Evolutionary conservation across 306 rosid species (phyloP).

Genomic region (Macrotyloma uniflorum): DNA sequence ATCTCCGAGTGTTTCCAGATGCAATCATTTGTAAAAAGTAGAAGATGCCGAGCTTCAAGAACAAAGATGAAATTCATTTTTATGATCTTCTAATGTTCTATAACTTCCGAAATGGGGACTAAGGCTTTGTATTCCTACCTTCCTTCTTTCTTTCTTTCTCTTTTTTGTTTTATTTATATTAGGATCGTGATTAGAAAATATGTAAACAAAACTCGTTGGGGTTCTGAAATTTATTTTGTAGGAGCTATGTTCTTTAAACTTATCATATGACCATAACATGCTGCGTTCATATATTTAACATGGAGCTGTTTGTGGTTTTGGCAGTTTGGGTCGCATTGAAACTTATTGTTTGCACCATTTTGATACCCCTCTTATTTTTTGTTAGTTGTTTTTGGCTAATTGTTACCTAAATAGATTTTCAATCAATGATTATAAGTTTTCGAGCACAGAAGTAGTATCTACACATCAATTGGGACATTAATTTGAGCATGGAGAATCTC

Average conservation of each 20-base stretch:
- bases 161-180: background rate
- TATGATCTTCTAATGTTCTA: background rate
- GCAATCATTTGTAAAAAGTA: constrained; percentile 54
- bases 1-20: constrained; percentile 25
- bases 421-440: background rate
- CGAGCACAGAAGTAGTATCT: background rate
- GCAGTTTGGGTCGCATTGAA: background rate
- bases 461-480: no score
- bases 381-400: background rate
- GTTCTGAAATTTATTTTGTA: background rate
- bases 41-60: constrained; percentile 77
- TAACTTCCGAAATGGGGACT: constrained; percentile 9
- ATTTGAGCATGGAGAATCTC: no score
- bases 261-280: background rate
- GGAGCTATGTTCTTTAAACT: constrained; percentile 8
- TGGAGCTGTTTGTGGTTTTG: constrained; percentile 1
- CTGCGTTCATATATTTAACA: background rate
- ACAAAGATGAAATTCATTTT: constrained; percentile 63
- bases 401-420: background rate
- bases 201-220: background rate
- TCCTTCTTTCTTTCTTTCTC: constrained; percentile 1
- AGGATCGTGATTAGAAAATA: background rate
- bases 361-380: background rate
- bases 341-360: background rate
- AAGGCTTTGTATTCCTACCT: background rate